Evolutionary conservation across 1,284 basidiomycete species (phyloP).

Genomic region (Termitomyces sp.): DNA sequence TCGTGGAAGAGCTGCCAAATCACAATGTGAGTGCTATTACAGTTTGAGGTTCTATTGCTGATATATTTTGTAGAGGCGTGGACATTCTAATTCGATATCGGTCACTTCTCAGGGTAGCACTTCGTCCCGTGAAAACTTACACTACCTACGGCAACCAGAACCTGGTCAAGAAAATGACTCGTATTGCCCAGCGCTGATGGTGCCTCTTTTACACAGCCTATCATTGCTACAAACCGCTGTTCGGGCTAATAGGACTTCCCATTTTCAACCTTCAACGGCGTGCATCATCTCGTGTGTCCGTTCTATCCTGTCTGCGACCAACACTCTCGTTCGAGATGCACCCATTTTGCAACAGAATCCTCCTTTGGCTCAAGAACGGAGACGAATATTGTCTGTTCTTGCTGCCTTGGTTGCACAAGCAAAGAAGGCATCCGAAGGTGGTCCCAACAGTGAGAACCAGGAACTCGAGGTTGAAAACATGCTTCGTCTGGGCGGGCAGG

Average conservation of each 20-base stretch:
- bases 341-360: constrained; percentile 65
- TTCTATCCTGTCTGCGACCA: constrained; percentile 80
- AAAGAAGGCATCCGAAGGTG: constrained; percentile 66
- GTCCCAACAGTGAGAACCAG: constrained; percentile 42
- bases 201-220: constrained; percentile 78
- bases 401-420: constrained; percentile 84
- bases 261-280: constrained; percentile 80
- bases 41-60: not conserved
- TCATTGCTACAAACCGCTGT: constrained; percentile 85
- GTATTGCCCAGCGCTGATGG: constrained; percentile 69
- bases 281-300: constrained; percentile 94
- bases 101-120: constrained; percentile 51
- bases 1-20: constrained; percentile 50
- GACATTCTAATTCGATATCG: constrained; percentile 47
- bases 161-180: constrained; percentile 45
- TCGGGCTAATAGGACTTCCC: constrained; percentile 66
- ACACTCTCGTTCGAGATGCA: constrained; percentile 84
- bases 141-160: constrained; percentile 40
- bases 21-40: constrained; percentile 36
- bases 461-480: constrained; percentile 65
- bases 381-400: constrained; percentile 78
- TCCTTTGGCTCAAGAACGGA: constrained; percentile 71
- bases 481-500: constrained; percentile 69
- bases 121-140: constrained; percentile 31
- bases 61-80: constrained; percentile 19